phyloP scores from a whole-genome alignment of 2,329 filamentous ascomycete species.

The Emergomyces orientalis region DNA sequence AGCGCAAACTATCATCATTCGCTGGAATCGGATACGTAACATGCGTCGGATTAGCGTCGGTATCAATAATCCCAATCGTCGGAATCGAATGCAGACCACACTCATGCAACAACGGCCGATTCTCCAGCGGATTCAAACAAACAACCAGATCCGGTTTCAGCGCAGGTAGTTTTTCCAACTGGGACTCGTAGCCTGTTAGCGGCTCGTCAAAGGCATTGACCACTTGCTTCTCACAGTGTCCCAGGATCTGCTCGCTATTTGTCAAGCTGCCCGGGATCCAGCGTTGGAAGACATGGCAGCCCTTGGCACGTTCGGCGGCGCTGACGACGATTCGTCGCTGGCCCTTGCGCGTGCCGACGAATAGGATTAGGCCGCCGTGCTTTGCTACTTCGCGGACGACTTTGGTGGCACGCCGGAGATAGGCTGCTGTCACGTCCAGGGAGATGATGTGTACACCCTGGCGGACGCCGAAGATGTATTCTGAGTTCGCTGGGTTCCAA shows the following conservation, averaged over 20 bases:
- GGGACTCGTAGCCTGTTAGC: slow-evolving; percentile 54
- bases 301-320: slow-evolving; percentile 66
- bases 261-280: slow-evolving; percentile 91
- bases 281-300: slow-evolving; percentile 81
- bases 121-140: slow-evolving; percentile 86
- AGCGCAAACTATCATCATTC: slow-evolving; percentile 90
- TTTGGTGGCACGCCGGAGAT: slow-evolving; percentile 86
- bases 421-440: slow-evolving; percentile 76
- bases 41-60: slow-evolving; percentile 82
- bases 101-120: slow-evolving; percentile 82
- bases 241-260: slow-evolving; percentile 84
- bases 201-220: slow-evolving; percentile 65
- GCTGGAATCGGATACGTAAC: slow-evolving; percentile 95
- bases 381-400: slow-evolving; percentile 81
- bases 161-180: slow-evolving; percentile 53
- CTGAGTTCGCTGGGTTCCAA: slow-evolving; percentile 90
- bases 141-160: slow-evolving; percentile 84
- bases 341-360: slow-evolving; percentile 76
- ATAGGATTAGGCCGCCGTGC: slow-evolving; percentile 74
- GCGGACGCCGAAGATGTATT: slow-evolving; percentile 87
- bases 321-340: slow-evolving; percentile 73
- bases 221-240: slow-evolving; percentile 58
- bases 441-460: slow-evolving; percentile 88
- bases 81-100: slow-evolving; percentile 81
- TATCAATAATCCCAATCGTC: slow-evolving; percentile 91